Base-by-base conservation (phyloP, 2,329 filamentous ascomycete genomes). In the Corniculantispora saksenae region DNA sequence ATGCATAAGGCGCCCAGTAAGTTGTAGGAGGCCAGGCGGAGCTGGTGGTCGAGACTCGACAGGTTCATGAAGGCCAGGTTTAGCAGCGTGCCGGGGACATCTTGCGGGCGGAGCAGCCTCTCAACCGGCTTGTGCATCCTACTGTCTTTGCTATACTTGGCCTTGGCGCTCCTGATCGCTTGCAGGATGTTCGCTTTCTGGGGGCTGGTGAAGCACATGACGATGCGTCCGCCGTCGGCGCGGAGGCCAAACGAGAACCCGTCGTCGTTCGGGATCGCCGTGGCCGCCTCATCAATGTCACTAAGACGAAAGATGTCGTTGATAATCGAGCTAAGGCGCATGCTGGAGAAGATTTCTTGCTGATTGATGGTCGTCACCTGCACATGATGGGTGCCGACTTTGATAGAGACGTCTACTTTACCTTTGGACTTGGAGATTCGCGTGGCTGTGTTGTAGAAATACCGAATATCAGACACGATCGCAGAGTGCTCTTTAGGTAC, bases 201-300 rank as follows among this genome's bases (percentile, higher is more conserved):
- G 1, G 86, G 81, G 68, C 88, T 90, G 21, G 87, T 88, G 73
- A 91, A 91, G 72, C 88, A 90, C 87, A 91, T 90, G 61, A 90
- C 84, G 58, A 90, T 87, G 75, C 88, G 90, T 69, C 89, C 89
- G 67, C 87, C 89, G 69, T 91, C 89, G 3, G 88, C 88, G 58
- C 88, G 82, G 32, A 91, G 77, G 1, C 88, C 89, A 73, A 91
- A 91, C 1, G 87, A 85, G 3, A 85, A 86, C 68, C 90, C 87
- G 65, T 91, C 88, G 65, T 90, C 88, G 0, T 84, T 85, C 66
- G 87, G 83, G 62, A 89, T 86, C 2, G 86, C 86, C 3, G 86
- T 86, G 6, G 87, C 83, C 5, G 87, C 86, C 76, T 91, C 89
- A 65, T 91, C 89, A 17, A 91, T 83, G 63, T 91, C 89, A 4